These are phyloP conservation scores for Coemansia sp. DNA, from an alignment of 192 early-diverging fungal species.

Conservation along the genomic window DNA sequence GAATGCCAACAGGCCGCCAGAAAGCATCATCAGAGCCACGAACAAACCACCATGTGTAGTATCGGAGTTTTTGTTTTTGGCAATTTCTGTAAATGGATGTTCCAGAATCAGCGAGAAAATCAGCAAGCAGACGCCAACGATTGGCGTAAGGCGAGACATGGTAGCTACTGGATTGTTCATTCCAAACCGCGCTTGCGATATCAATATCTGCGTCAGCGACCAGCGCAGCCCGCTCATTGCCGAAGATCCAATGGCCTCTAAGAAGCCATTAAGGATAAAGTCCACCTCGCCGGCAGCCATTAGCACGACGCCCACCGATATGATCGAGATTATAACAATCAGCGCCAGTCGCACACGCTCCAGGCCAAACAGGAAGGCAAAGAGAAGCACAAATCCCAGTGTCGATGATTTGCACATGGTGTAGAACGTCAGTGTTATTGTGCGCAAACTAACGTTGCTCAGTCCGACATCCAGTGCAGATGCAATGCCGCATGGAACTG, in stretches of 20 bases:
- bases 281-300: conserved; percentile 86
- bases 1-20: conserved; percentile 86
- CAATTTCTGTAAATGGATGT: conserved; percentile 38
- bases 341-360: conserved; percentile 74
- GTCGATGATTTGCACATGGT: conserved; percentile 85
- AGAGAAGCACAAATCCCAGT: conserved; percentile 78
- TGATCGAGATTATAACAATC: conserved; percentile 72
- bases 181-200: conserved; percentile 71
- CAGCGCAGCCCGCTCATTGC: conserved; percentile 86
- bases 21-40: conserved; percentile 53
- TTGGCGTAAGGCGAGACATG: conserved; percentile 78
- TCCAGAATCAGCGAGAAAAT: conserved; percentile 69
- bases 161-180: conserved; percentile 89
- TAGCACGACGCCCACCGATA: conserved; percentile 78
- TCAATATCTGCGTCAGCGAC: conserved; percentile 84
- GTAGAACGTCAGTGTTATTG: conserved; percentile 90
- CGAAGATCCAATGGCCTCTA: conserved; percentile 76
- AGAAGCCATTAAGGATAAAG: conserved; percentile 74
- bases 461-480: conserved; percentile 90
- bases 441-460: conserved; percentile 82
- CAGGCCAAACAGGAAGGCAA: conserved; percentile 87
- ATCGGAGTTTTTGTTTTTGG: conserved; percentile 35
- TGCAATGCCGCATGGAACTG: conserved; percentile 84
- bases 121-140: conserved; percentile 68
- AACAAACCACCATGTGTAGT: conserved; percentile 13